These are phyloP conservation scores for Vicia faba DNA, from an alignment of 306 rosid genomes.

Conservation along the genomic window DNA sequence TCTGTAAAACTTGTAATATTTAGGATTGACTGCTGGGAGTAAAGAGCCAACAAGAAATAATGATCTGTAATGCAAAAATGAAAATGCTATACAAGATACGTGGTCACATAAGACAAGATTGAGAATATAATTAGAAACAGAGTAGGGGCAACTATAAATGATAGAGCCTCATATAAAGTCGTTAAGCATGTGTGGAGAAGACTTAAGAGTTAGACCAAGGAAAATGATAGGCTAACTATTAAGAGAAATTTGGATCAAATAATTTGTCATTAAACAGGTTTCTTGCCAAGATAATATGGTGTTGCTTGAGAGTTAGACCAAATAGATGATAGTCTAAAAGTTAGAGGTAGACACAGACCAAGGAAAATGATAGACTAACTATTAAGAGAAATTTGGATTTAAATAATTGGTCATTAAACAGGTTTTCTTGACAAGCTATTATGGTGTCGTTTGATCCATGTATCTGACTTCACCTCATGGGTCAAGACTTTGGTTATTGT, in stretches of 20 bases:
- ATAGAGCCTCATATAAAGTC: background rate
- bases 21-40: constrained; percentile 1
- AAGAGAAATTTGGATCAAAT: background rate
- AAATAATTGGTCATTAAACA: background rate
- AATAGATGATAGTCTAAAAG: background rate
- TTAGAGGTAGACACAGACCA: background rate
- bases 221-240: background rate
- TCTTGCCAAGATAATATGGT: background rate
- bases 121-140: background rate
- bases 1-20: background rate
- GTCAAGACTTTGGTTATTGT: background rate
- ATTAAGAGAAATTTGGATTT: background rate
- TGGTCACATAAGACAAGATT: background rate
- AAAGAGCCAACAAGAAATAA: background rate
- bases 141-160: background rate
- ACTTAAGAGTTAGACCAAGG: background rate
- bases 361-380: background rate
- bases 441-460: background rate
- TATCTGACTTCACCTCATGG: background rate
- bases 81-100: background rate
- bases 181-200: background rate
- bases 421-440: background rate
- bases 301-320: background rate
- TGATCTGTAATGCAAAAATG: background rate
- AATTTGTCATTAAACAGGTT: background rate